phyloP scores from a whole-genome alignment of 148 eudicot species.

The Silene latifolia region DNA sequence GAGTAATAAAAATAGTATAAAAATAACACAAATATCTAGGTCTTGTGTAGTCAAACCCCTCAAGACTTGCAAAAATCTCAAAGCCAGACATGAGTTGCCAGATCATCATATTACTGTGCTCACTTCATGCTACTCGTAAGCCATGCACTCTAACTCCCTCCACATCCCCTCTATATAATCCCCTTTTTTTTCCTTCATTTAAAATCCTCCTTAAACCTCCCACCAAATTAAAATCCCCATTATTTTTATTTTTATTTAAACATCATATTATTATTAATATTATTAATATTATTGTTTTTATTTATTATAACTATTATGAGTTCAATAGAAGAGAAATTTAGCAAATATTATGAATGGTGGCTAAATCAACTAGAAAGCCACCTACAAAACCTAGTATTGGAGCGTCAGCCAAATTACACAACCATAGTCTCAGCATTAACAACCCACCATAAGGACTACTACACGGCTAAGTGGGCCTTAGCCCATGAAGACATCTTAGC shows the following conservation, averaged over 20 bases:
- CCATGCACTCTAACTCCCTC: slow-evolving; percentile 17
- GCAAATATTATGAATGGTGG: slow-evolving; percentile 48
- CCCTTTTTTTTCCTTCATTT: background rate
- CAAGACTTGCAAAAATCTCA: background rate
- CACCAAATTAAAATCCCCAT: background rate
- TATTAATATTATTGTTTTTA: no score
- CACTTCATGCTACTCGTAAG: slow-evolving; percentile 28
- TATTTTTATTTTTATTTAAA: background rate
- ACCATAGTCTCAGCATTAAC: slow-evolving; percentile 41
- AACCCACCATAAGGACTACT: slow-evolving; percentile 66
- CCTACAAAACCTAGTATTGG: slow-evolving; percentile 33
- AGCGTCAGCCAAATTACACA: slow-evolving; percentile 16
- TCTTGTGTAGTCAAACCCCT: background rate
- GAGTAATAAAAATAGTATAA: background rate
- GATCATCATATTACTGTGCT: slow-evolving; percentile 7
- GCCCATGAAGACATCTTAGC: slow-evolving; percentile 53
- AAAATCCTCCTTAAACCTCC: background rate
- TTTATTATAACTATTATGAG: slow-evolving; percentile 3
- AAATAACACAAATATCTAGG: slow-evolving; percentile 1
- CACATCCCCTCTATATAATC: background rate
- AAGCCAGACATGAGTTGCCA: slow-evolving; percentile 19
- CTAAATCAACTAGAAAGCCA: slow-evolving; percentile 45
- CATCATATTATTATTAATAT: background rate
- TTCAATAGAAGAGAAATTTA: slow-evolving; percentile 36
- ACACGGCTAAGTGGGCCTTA: slow-evolving; percentile 63